Conservation (phyloP, 2,329 filamentous ascomycete genomes). For the Xenoacremonium recifei region DNA sequence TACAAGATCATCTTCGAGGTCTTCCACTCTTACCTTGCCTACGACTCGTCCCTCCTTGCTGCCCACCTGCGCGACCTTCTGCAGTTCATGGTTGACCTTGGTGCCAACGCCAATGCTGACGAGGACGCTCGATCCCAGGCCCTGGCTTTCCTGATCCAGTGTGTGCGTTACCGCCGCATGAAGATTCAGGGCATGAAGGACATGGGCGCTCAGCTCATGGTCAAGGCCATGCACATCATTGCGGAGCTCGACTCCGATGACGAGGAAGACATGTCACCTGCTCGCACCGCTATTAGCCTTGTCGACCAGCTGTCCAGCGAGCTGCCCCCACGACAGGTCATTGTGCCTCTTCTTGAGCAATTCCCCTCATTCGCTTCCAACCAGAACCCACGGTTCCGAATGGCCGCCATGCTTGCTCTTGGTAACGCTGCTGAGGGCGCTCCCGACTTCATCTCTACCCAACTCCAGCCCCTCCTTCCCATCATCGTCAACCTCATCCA, state of each 20-base stretch:
- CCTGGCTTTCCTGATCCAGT: constrained; percentile 90
- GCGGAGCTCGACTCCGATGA: constrained; percentile 81
- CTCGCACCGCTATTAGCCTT: constrained; percentile 79
- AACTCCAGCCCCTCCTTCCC: constrained; percentile 83
- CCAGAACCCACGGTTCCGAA: constrained; percentile 73
- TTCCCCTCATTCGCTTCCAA: constrained; percentile 79
- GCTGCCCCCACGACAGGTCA: constrained; percentile 88
- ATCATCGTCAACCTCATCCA: constrained; percentile 79
- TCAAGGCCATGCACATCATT: constrained; percentile 84
- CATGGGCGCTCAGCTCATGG: constrained; percentile 82
- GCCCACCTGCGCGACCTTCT: constrained; percentile 87
- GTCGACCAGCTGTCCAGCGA: constrained; percentile 87
- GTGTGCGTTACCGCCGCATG: constrained; percentile 86
- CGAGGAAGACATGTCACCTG: constrained; percentile 78
- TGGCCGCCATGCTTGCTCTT: constrained; percentile 87
- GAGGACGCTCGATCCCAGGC: constrained; percentile 89
- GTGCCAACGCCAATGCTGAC: constrained; percentile 71
- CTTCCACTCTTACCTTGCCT: constrained; percentile 91
- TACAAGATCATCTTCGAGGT: constrained; percentile 92
- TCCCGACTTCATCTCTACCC: constrained; percentile 94
- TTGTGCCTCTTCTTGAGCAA: constrained; percentile 85
- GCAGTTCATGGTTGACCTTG: constrained; percentile 89
- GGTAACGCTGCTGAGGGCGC: constrained; percentile 96
- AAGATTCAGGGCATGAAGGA: constrained; percentile 88
- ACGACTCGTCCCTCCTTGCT: constrained; percentile 80